These are phyloP conservation scores for Talaromyces borbonicus DNA, from an alignment of 495 filamentous ascomycete species.

Conservation along the genomic window DNA sequence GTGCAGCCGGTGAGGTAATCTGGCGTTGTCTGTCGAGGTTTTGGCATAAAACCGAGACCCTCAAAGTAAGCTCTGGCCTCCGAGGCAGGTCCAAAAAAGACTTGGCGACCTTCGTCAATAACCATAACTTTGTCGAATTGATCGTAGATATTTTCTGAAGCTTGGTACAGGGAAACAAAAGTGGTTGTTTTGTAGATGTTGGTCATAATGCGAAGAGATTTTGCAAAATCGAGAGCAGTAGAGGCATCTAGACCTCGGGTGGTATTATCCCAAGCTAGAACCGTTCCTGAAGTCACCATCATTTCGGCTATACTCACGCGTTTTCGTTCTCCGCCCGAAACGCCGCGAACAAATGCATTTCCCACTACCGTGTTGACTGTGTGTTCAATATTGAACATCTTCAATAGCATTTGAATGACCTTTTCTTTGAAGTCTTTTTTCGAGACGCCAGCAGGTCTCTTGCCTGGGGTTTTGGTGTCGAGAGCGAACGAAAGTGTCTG, in stretches of 20 bases:
- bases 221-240: constrained; percentile 64
- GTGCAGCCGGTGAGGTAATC: constrained; percentile 83
- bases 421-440: constrained; percentile 61
- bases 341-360: constrained; percentile 68
- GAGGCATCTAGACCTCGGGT: constrained; percentile 77
- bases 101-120: constrained; percentile 66
- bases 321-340: constrained; percentile 81
- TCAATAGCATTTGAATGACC: constrained; percentile 60
- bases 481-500: constrained; percentile 77
- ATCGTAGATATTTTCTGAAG: constrained; percentile 72
- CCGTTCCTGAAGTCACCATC: constrained; percentile 61
- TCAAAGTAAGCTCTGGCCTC: constrained; percentile 75
- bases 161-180: constrained; percentile 76
- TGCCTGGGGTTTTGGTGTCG: constrained; percentile 70
- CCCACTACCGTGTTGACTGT: constrained; percentile 74
- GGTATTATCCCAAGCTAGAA: constrained; percentile 76
- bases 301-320: constrained; percentile 44
- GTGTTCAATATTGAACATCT: constrained; percentile 84
- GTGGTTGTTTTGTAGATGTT: constrained; percentile 71
- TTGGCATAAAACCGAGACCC: constrained; percentile 64
- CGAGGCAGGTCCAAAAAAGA: constrained; percentile 65
- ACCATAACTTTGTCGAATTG: constrained; percentile 85
- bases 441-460: constrained; percentile 54
- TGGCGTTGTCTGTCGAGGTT: constrained; percentile 73
- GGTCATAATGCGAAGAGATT: constrained; percentile 67